Evolutionary conservation across 176 grass and related monocot species (phyloP).

Genomic region (Poa annua): DNA sequence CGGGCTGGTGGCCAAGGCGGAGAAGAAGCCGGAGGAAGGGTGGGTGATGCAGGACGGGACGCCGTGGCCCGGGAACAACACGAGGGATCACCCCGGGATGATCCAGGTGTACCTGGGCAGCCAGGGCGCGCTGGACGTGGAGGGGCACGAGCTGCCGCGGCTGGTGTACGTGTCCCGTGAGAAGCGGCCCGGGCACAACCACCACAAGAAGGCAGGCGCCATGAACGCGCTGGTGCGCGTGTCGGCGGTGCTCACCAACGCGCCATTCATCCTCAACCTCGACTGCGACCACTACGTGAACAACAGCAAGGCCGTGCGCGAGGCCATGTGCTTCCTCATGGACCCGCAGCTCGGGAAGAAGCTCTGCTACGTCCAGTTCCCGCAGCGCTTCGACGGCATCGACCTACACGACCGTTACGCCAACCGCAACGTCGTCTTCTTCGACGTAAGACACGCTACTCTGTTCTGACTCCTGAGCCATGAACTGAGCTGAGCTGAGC

Average conservation of each 20-base stretch:
- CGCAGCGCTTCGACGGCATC: constrained; percentile 93
- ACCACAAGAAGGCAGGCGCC: constrained; percentile 96
- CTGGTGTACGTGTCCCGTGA: constrained; percentile 86
- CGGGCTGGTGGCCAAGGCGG: constrained; percentile 82
- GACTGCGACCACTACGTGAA: constrained; percentile 99
- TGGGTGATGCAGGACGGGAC: constrained; percentile 99
- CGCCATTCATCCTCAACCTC: constrained; percentile 90
- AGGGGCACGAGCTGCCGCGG: constrained; percentile 78
- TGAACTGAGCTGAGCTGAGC: neutral
- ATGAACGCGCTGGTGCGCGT: constrained; percentile 89
- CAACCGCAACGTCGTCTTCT: constrained; percentile 94
- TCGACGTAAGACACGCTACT: constrained; percentile 52
- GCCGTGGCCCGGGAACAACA: constrained; percentile 95
- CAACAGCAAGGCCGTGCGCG: constrained; percentile 93
- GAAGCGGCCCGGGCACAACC: constrained; percentile 84
- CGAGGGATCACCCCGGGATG: constrained; percentile 91
- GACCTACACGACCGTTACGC: constrained; percentile 84
- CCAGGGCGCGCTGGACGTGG: constrained; percentile 82
- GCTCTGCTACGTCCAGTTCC: constrained; percentile 97
- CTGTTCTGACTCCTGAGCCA: too few relatives aligned
- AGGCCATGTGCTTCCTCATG: constrained; percentile 99
- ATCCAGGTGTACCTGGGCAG: constrained; percentile 95
- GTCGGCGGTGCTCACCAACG: constrained; percentile 92
- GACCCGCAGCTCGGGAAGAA: constrained; percentile 94
- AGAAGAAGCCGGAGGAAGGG: constrained; percentile 94